Percentiles rank a stretch among this genome's conserved stretches.
Conservation (phyloP, 768 basidiomycete species). For the Sporobolomyces phaffii region DNA sequence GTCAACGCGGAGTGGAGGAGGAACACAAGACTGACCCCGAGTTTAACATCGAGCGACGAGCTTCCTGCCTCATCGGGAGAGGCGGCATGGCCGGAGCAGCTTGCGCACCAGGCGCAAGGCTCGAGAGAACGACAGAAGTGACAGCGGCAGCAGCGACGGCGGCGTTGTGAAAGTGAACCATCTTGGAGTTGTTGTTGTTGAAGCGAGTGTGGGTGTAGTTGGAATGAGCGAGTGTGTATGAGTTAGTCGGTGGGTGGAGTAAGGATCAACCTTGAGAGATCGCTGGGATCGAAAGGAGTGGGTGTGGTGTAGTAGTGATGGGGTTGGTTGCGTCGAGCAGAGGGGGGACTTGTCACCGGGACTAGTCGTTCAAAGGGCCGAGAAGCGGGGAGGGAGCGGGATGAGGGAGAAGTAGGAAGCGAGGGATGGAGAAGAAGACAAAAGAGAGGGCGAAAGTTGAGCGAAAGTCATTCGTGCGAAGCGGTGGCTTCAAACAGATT, state of each 20-base stretch:
- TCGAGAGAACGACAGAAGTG: constrained; percentile 17
- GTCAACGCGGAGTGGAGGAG: not conserved
- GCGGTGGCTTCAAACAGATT: constrained; percentile 4
- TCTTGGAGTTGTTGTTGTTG: not conserved
- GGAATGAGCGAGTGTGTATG: not conserved
- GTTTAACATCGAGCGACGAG: constrained; percentile 20
- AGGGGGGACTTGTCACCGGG: constrained; percentile 26
- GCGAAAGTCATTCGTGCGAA: not conserved
- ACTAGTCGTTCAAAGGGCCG: constrained; percentile 10
- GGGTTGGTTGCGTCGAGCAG: not conserved
- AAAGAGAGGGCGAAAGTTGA: not conserved
- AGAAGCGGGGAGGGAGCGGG: not conserved
- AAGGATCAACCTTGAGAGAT: constrained; percentile 4
- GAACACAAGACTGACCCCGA: constrained; percentile 3
- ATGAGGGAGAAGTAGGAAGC: too few relatives aligned
- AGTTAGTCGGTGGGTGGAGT: not conserved
- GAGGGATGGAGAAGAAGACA: constrained; percentile 4
- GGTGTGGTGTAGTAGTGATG: not conserved
- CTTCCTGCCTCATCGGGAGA: constrained; percentile 20
- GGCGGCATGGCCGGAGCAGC: constrained; percentile 22
- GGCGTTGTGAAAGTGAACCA: constrained; percentile 21
- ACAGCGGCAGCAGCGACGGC: constrained; percentile 14
- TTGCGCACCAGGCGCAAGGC: constrained; percentile 31
- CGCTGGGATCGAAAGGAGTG: constrained; percentile 10
- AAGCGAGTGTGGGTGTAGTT: not conserved